These are phyloP conservation scores for Phytopythium litorale DNA, from an alignment of 352 stramenopile species.

Conservation along the genomic window DNA sequence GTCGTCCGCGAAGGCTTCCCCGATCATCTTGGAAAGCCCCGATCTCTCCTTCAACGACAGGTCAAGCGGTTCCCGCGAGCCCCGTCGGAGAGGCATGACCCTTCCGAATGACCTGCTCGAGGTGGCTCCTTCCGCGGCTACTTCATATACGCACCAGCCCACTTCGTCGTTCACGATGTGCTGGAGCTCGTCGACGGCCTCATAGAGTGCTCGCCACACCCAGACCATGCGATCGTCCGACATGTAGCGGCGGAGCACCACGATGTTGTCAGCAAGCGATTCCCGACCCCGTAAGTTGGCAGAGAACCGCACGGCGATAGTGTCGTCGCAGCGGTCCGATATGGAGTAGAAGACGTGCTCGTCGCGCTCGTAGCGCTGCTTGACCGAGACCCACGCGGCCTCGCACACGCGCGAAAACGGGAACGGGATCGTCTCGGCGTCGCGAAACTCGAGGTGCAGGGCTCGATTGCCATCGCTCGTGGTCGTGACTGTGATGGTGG, in stretches of 20 bases:
- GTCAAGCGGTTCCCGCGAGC: not conserved
- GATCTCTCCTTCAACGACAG: not conserved
- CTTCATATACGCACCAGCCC: constrained; percentile 35
- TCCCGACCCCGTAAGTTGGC: not conserved
- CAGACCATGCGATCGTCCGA: constrained; percentile 37
- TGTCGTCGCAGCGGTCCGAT: not conserved
- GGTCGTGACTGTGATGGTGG: not conserved
- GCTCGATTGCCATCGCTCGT: not conserved
- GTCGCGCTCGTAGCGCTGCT: not conserved
- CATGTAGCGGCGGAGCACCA: constrained; percentile 20
- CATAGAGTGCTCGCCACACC: constrained; percentile 34
- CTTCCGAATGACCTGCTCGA: not conserved
- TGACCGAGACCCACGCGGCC: not conserved
- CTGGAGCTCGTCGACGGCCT: constrained; percentile 23
- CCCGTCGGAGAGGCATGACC: not conserved
- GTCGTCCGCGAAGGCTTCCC: not conserved
- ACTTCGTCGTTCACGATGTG: constrained; percentile 44
- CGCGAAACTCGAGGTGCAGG: not conserved
- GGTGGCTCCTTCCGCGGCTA: not conserved
- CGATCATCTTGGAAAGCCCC: not conserved
- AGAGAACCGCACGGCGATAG: not conserved
- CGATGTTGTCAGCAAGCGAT: not conserved
- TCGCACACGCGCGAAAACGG: not conserved
- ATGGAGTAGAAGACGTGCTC: not conserved
- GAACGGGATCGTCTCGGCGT: not conserved